phyloP scores from a whole-genome alignment of 2,329 filamentous ascomycete genomes.

The Mycogone perniciosa region DNA sequence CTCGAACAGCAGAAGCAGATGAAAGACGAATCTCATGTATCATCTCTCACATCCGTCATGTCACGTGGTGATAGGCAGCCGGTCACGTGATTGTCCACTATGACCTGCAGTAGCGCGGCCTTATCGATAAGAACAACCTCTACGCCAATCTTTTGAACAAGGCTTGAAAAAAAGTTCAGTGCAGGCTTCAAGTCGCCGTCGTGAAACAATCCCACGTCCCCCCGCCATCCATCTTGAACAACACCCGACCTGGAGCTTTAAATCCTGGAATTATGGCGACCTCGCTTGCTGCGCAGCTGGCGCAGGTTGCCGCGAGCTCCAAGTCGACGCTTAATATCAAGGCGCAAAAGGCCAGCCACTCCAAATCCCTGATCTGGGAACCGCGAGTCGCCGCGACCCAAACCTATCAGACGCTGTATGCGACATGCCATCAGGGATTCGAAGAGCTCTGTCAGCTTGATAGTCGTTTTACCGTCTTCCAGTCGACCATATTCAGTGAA shows the following conservation, averaged over 20 bases:
- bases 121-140: constrained; percentile 29
- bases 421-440: constrained; percentile 82
- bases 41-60: too few species aligned
- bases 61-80: too few species aligned
- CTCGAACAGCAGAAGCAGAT: too few species aligned
- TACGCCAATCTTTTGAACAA: constrained; percentile 16
- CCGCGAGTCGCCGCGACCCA: constrained; percentile 76
- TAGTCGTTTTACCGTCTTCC: constrained; percentile 66
- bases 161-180: constrained; percentile 24
- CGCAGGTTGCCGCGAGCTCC: constrained; percentile 82
- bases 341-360: constrained; percentile 84
- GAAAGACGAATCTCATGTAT: too few species aligned
- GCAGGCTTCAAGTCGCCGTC: constrained; percentile 20
- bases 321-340: constrained; percentile 89
- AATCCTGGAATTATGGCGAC: constrained; percentile 58
- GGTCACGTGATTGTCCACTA: not conserved
- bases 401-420: constrained; percentile 82
- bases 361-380: constrained; percentile 92
- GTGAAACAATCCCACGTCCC: constrained; percentile 16
- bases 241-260: constrained; percentile 15
- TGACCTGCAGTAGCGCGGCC: not conserved
- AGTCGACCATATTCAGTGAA: constrained; percentile 79
- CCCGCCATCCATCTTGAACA: constrained; percentile 7
- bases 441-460: constrained; percentile 88
- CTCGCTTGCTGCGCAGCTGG: constrained; percentile 86